These are phyloP conservation scores for Cynara cardunculus DNA, from an alignment of 129 eudicot genomes.

Conservation along the genomic window DNA sequence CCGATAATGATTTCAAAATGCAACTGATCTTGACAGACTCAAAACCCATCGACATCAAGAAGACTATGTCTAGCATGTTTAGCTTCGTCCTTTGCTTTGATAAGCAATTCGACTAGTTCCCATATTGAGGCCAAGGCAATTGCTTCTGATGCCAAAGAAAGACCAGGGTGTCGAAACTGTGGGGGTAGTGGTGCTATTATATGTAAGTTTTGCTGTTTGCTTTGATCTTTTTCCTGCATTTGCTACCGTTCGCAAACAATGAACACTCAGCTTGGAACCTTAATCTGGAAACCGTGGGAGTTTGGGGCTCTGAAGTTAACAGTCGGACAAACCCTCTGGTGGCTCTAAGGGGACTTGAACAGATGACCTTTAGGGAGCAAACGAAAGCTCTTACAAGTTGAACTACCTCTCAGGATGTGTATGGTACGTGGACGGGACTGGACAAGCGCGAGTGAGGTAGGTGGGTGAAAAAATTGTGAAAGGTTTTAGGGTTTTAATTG, in stretches of 20 bases:
- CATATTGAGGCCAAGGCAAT: conserved; percentile 39
- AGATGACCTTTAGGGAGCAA: not conserved
- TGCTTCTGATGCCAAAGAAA: conserved; percentile 47
- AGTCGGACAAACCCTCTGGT: not conserved
- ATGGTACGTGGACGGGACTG: no score
- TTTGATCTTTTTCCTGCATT: not conserved
- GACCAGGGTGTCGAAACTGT: conserved; percentile 80
- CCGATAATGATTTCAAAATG: not conserved
- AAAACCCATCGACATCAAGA: conserved; percentile 50
- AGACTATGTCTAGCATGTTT: conserved; percentile 72
- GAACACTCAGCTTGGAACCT: not conserved
- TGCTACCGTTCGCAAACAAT: not conserved
- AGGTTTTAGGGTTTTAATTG: no score
- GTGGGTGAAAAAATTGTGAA: no score
- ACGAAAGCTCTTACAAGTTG: no score
- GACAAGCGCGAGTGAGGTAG: no score
- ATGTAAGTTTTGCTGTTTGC: conserved; percentile 48
- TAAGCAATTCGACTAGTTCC: conserved; percentile 37
- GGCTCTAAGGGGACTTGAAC: not conserved
- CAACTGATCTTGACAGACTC: conserved; percentile 34
- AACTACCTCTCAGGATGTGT: no score
- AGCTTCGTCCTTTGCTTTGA: conserved; percentile 62
- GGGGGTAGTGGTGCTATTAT: conserved; percentile 89
- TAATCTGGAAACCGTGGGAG: not conserved
- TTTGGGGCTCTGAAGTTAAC: not conserved